These are phyloP conservation scores for Amphicarpaea edgeworthii DNA, from an alignment of 306 rosid genomes.

Conservation along the genomic window DNA sequence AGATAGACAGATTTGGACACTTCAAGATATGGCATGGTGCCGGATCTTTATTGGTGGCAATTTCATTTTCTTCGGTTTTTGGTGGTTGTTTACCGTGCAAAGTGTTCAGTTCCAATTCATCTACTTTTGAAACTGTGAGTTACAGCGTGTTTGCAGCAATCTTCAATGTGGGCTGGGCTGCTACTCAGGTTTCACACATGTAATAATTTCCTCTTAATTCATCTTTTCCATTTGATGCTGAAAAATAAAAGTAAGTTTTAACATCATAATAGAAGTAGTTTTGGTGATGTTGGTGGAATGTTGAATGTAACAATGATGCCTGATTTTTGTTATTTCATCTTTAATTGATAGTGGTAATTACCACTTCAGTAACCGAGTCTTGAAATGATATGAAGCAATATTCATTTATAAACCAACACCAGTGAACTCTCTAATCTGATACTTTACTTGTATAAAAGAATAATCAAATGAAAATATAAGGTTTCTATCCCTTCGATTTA, in stretches of 20 bases:
- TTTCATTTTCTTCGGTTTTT: conserved; percentile 96
- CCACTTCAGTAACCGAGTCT: conserved; percentile 7
- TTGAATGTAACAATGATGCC: conserved; percentile 2
- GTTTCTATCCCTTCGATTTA: conserved; percentile 29
- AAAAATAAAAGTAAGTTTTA: neutral
- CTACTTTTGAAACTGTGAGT: conserved; percentile 71
- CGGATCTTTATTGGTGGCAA: conserved; percentile 94
- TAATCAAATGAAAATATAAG: conserved; percentile 11
- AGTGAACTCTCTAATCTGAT: conserved; percentile 17
- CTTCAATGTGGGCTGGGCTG: conserved; percentile 97
- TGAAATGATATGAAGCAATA: neutral
- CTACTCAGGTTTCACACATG: conserved; percentile 98
- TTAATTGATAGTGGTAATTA: neutral
- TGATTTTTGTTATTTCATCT: conserved; percentile 17
- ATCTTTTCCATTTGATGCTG: conserved; percentile 34
- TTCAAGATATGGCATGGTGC: conserved; percentile 98
- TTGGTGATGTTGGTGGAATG: conserved; percentile 6
- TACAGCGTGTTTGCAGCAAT: conserved; percentile 92
- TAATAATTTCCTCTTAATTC: conserved; percentile 52
- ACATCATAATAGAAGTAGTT: conserved; percentile 9
- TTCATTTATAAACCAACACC: neutral
- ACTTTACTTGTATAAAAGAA: conserved; percentile 13
- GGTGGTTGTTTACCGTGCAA: conserved; percentile 90
- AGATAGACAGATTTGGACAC: conserved; percentile 97
- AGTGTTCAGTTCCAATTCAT: conserved; percentile 61